Conservation (phyloP, 768 basidiomycete genomes). For the Fomitopsis serialis region DNA sequence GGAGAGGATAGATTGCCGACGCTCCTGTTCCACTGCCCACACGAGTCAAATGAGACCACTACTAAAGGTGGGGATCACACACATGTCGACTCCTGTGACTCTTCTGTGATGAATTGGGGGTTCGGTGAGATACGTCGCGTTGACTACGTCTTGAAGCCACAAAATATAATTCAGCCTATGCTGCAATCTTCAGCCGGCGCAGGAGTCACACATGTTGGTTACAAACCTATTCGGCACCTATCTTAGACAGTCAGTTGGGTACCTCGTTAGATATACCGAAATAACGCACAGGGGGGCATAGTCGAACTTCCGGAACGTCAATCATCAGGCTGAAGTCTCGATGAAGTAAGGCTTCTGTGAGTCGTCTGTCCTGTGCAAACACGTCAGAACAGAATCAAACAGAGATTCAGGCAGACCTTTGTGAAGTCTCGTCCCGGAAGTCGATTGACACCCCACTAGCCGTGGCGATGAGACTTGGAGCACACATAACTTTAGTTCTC, state of each 20-base stretch:
- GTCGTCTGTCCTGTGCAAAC: conserved; percentile 38
- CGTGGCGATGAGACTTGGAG: conserved; percentile 20
- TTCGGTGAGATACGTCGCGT: conserved; percentile 21
- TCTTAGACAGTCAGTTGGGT: neutral
- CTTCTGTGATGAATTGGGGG: neutral
- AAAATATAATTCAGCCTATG: conserved; percentile 80
- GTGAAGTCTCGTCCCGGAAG: conserved; percentile 67
- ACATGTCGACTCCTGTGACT: conserved; percentile 74
- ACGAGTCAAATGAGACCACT: neutral
- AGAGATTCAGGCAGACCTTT: conserved; percentile 42
- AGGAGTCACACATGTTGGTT: neutral
- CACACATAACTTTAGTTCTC: neutral
- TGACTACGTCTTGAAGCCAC: conserved; percentile 73
- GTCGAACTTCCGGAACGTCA: conserved; percentile 57
- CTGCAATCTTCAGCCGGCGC: no score
- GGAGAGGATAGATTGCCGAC: conserved; percentile 82
- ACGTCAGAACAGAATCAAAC: conserved; percentile 4
- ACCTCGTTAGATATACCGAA: no score
- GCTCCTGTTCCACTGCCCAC: conserved; percentile 78
- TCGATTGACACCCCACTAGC: conserved; percentile 46
- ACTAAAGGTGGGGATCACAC: conserved; percentile 15
- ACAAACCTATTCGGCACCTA: conserved; percentile 72
- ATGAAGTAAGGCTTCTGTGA: conserved; percentile 75
- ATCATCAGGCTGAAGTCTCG: conserved; percentile 69
- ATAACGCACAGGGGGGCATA: conserved; percentile 78